Evolutionary conservation across 495 filamentous ascomycete genomes (phyloP).

Genomic region (Glarea lozoyensis): DNA sequence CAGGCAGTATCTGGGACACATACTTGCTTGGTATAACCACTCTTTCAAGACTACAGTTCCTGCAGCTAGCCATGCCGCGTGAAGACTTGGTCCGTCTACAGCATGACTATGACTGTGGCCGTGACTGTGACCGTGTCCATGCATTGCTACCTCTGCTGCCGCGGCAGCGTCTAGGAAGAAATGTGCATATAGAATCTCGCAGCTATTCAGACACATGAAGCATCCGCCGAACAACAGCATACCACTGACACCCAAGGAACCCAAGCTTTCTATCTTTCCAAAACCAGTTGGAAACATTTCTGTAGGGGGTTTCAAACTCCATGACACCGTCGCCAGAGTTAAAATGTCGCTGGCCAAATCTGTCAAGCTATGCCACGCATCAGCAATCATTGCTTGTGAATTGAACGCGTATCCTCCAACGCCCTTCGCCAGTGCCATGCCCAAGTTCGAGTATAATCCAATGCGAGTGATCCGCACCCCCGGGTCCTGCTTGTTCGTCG

Average conservation of each 20-base stretch:
- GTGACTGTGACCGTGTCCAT: slow-evolving; percentile 52
- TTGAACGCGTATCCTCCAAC: slow-evolving; percentile 88
- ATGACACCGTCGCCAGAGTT: slow-evolving; percentile 86
- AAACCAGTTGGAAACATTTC: slow-evolving; percentile 80
- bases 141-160: slow-evolving; percentile 49
- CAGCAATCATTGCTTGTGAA: slow-evolving; percentile 86
- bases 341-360: slow-evolving; percentile 92
- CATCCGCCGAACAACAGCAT: slow-evolving; percentile 80
- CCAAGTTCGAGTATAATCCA: slow-evolving; percentile 82
- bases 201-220: slow-evolving; percentile 78
- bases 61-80: slow-evolving; percentile 92
- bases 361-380: slow-evolving; percentile 89
- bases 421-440: slow-evolving; percentile 90
- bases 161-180: slow-evolving; percentile 61
- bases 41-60: slow-evolving; percentile 89
- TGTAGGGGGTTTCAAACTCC: slow-evolving; percentile 76
- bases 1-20: slow-evolving; percentile 25
- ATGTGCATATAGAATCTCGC: slow-evolving; percentile 66
- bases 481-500: slow-evolving; percentile 81
- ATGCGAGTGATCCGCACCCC: slow-evolving; percentile 92
- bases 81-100: slow-evolving; percentile 65
- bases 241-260: slow-evolving; percentile 83
- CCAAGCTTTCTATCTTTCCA: slow-evolving; percentile 94
- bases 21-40: slow-evolving; percentile 94
- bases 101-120: slow-evolving; percentile 50